These are phyloP conservation scores for Oxyria digyna DNA, from an alignment of 148 eudicot genomes.

Conservation along the genomic window DNA sequence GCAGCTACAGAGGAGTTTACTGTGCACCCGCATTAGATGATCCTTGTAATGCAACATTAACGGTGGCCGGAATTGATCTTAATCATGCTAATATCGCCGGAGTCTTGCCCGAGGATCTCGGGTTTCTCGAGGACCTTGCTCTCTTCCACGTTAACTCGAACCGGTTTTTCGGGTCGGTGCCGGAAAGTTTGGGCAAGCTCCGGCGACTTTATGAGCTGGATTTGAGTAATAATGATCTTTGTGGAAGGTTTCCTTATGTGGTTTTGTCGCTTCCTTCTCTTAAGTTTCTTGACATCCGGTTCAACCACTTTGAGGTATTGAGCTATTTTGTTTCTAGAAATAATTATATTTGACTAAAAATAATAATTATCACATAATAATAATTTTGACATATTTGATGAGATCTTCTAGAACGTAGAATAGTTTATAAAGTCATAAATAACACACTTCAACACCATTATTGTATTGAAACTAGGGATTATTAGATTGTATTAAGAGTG, in stretches of 20 bases:
- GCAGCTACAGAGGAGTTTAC: constrained; percentile 59
- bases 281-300: constrained; percentile 55
- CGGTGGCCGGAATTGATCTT: constrained; percentile 80
- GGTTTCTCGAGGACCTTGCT: constrained; percentile 47
- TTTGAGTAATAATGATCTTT: constrained; percentile 52
- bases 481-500: too few relatives aligned
- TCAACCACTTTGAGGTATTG: constrained; percentile 48
- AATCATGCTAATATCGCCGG: constrained; percentile 55
- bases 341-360: too few relatives aligned
- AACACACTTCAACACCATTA: neutral
- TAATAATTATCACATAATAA: too few relatives aligned
- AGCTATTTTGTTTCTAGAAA: too few relatives aligned
- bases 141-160: constrained; percentile 70
- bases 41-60: constrained; percentile 10
- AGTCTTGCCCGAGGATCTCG: constrained; percentile 36
- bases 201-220: constrained; percentile 47
- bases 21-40: constrained; percentile 62
- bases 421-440: too few relatives aligned
- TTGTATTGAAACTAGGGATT: neutral
- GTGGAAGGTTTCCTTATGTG: constrained; percentile 45
- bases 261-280: constrained; percentile 25
- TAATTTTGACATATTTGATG: too few relatives aligned
- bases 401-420: too few relatives aligned
- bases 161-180: constrained; percentile 40
- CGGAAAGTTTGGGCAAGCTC: constrained; percentile 26